Conservation (phyloP, 306 rosid species). For the Acacia melanoxylon region DNA sequence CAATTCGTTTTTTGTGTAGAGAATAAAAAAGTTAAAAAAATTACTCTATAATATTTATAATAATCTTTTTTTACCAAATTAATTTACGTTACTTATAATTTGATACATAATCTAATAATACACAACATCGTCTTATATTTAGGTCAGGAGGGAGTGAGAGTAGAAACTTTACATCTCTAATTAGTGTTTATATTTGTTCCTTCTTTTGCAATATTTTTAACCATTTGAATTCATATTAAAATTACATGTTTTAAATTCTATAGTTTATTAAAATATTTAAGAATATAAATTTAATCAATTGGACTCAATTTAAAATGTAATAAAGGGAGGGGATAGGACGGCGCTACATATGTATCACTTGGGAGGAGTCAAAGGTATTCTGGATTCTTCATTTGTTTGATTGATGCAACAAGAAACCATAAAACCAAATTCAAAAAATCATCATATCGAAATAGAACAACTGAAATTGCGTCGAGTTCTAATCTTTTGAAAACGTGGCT, state of each 20-base stretch:
- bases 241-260: too few species aligned
- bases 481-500: not conserved
- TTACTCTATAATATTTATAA: too few species aligned
- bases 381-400: not conserved
- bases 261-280: too few species aligned
- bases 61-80: too few species aligned
- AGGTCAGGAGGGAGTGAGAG: accelerated
- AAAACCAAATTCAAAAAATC: not conserved
- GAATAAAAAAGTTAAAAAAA: too few species aligned
- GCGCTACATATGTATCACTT: not conserved
- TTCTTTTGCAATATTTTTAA: not conserved
- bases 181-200: not conserved
- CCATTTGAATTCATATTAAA: not conserved
- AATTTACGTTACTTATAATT: too few species aligned
- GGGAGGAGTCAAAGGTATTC: not conserved
- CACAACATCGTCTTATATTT: too few species aligned
- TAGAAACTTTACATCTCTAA: not conserved
- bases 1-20: too few species aligned
- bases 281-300: too few species aligned
- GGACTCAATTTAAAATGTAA: too few species aligned
- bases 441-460: not conserved
- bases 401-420: not conserved
- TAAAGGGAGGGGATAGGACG: too few species aligned
- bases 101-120: too few species aligned
- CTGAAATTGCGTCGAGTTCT: not conserved